Evolutionary conservation across 129 eudicot genomes (phyloP).

Genomic region (Pittosporum tobira): DNA sequence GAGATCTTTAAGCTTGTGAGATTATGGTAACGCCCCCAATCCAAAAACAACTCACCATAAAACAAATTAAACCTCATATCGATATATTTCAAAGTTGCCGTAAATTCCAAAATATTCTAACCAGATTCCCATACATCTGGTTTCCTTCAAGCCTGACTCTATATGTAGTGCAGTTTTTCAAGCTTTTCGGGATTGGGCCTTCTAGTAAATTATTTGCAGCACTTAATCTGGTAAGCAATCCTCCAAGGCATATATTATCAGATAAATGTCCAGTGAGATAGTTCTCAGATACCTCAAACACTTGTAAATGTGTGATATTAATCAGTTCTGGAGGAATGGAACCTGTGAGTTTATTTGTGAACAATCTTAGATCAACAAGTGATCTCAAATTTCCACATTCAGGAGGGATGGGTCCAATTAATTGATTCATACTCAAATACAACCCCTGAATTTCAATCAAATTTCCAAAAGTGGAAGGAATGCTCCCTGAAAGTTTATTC

Average conservation of each 20-base stretch:
- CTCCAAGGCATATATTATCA: slow-evolving; percentile 5
- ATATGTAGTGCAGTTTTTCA: slow-evolving; percentile 25
- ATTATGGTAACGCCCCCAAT: slow-evolving; percentile 20
- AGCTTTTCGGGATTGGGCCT: slow-evolving; percentile 27
- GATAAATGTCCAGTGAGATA: slow-evolving; percentile 19
- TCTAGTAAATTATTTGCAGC: slow-evolving; percentile 1
- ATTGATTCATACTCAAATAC: no score
- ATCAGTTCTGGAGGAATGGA: slow-evolving; percentile 15
- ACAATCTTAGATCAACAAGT: neutral
- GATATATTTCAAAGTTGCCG: slow-evolving; percentile 21
- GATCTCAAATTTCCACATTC: no score
- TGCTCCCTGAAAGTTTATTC: no score
- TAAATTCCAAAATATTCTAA: slow-evolving; percentile 29
- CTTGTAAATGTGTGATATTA: slow-evolving; percentile 9
- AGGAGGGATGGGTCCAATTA: no score
- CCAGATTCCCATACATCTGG: slow-evolving; percentile 22
- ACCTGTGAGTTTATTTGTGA: slow-evolving; percentile 13
- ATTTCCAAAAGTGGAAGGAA: no score
- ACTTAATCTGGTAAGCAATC: neutral
- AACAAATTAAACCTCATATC: slow-evolving; percentile 24
- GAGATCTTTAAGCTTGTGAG: slow-evolving; percentile 19
- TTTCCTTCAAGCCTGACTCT: slow-evolving; percentile 21
- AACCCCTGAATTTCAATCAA: no score
- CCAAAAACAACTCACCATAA: slow-evolving; percentile 27
- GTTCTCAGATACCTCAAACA: neutral